These are phyloP conservation scores for Boletus smithii DNA, from an alignment of 1,284 basidiomycete species.

Conservation along the genomic window DNA sequence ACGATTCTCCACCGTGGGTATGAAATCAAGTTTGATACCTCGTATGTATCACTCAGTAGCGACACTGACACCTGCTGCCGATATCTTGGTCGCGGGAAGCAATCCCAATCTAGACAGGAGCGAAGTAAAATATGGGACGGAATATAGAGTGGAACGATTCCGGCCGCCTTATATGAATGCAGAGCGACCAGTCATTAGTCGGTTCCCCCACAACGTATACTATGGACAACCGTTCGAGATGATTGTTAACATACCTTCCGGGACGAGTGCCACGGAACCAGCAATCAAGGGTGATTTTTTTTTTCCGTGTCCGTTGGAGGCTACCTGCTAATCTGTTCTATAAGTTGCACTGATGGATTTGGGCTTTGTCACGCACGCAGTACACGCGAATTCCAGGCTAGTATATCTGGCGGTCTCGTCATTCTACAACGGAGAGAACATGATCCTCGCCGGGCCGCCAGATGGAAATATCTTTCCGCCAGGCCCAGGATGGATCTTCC, in stretches of 20 bases:
- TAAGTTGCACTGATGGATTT: conserved; percentile 76
- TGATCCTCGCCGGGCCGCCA: conserved; percentile 59
- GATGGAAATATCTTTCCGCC: conserved; percentile 68
- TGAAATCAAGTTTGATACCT: conserved; percentile 70
- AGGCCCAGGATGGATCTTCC: conserved; percentile 76
- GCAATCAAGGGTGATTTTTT: conserved; percentile 36
- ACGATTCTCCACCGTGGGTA: conserved; percentile 60
- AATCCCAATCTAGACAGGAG: conserved; percentile 81
- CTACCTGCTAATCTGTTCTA: conserved; percentile 9
- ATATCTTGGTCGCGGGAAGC: conserved; percentile 76
- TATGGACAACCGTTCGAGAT: conserved; percentile 48
- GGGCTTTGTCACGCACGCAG: conserved; percentile 75
- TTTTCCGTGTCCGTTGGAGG: background rate
- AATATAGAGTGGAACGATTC: conserved; percentile 79
- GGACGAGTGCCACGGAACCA: conserved; percentile 14
- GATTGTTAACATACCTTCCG: conserved; percentile 37
- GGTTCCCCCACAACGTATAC: conserved; percentile 40
- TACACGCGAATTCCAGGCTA: conserved; percentile 74
- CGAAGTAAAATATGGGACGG: conserved; percentile 66
- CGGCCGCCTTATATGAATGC: conserved; percentile 65
- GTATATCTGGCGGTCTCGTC: conserved; percentile 55
- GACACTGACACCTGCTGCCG: conserved; percentile 65
- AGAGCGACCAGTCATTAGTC: conserved; percentile 50
- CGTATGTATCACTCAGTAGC: conserved; percentile 82
- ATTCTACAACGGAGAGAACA: conserved; percentile 34